Evolutionary conservation across 2,329 filamentous ascomycete genomes (phyloP).

Genomic region (Cytospora mali): DNA sequence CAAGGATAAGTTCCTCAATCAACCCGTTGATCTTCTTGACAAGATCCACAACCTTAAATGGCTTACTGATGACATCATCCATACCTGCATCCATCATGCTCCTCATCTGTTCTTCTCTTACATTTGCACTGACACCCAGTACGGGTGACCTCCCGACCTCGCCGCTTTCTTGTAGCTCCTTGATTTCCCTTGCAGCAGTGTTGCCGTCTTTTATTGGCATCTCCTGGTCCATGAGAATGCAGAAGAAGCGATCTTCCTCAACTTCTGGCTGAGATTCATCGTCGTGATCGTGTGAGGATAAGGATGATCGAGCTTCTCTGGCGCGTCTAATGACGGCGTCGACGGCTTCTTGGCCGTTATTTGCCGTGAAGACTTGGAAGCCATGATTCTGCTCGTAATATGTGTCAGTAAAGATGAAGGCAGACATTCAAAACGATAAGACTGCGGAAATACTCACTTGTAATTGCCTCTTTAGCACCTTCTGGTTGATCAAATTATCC

Average conservation of each 20-base stretch:
- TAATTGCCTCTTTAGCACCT: slow-evolving; percentile 11
- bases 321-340: slow-evolving; percentile 9
- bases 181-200: slow-evolving; percentile 8
- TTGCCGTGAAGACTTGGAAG: slow-evolving; percentile 6
- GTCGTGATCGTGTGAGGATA: too few relatives aligned
- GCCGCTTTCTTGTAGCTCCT: background rate
- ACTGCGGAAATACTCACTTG: background rate
- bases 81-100: slow-evolving; percentile 15
- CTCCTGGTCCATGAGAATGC: slow-evolving; percentile 20
- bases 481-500: slow-evolving; percentile 18
- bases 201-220: slow-evolving; percentile 19
- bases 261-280: background rate
- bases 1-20: too few relatives aligned
- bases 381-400: background rate
- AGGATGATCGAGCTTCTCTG: background rate
- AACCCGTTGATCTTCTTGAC: slow-evolving; percentile 5
- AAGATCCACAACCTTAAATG: slow-evolving; percentile 15
- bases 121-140: slow-evolving; percentile 14
- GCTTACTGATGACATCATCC: slow-evolving; percentile 18
- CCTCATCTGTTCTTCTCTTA: slow-evolving; percentile 11
- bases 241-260: background rate
- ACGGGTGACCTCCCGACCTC: slow-evolving; percentile 12
- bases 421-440: background rate
- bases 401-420: background rate
- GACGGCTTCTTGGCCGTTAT: slow-evolving; percentile 14